Evolutionary conservation across 78 protist genomes (phyloP), one percentile per base, ranked within the genome.

Genomic region (Dictyostelium brefeldianum): DNA sequence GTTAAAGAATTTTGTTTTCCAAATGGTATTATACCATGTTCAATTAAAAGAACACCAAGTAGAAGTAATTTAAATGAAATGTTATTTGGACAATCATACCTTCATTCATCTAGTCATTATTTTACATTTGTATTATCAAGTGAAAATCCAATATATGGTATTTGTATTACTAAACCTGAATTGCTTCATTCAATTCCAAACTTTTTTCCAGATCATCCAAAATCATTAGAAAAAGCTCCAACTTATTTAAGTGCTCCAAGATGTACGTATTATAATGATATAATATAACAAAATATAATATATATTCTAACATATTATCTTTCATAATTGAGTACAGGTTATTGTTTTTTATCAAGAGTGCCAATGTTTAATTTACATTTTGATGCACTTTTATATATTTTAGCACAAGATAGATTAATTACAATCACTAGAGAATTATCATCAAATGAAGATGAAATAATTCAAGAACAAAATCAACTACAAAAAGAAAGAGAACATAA

Each of bases 361-460:
- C 92, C 92, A 87, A 47, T 87, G 25, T 87, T 87, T 59, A 31
- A 74, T 48, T 36, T 87, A 27, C 92, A 87, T 50, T 87, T 87
- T 50, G 82, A 87, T 77, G 82, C 73, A 25, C 54, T 87, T 27
- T 53, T 87, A 70, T 87, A 87, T 50, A 27, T 87, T 25, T 87
- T 87, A 80, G 92, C 92, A 7, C 92, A 87, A 27, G 92, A 87
- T 77, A 74, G 92, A 62, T 75, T 87, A 47, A 87, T 87, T 31
- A 87, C 92, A 1, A 87, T 67, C 6, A 87, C 92, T 10, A 75
- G 92, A 41, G 92, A 87, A 36, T 65, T 87, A 77, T 51, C 77
- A 27, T 84, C 82, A 36, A 18, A 83, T 18, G 92, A 53, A 47
- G 85, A 80, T 20, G 85, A 80, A 48, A 43, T 59, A 9, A 80